Evolutionary conservation across 345 rosid species (phyloP).

Genomic region (Pistacia vera): DNA sequence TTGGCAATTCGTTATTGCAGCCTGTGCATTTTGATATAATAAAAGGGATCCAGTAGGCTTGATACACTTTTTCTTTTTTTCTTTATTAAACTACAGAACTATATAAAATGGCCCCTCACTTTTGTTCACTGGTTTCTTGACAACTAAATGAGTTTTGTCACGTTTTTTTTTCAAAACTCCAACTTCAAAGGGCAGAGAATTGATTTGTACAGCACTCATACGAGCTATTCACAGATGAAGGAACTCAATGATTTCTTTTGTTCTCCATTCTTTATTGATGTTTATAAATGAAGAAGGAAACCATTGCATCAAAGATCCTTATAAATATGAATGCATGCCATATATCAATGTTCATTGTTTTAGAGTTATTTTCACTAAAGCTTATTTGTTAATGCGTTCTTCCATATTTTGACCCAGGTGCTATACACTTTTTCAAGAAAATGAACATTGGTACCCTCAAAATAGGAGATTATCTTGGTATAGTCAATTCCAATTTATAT

Average conservation of each 20-base stretch:
- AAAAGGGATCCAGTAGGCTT: background rate
- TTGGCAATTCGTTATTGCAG: background rate
- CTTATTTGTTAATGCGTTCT: constrained; percentile 14
- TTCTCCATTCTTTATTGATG: background rate
- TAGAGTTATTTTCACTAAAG: background rate
- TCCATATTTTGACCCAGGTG: constrained; percentile 47
- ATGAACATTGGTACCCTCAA: constrained; percentile 64
- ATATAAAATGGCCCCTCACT: background rate
- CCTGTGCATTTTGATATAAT: background rate
- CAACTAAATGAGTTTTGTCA: background rate
- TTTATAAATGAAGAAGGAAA: background rate
- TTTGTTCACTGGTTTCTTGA: background rate
- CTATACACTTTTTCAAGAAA: constrained; percentile 68
- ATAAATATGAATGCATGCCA: background rate
- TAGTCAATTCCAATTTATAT: constrained; percentile 5
- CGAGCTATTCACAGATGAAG: background rate
- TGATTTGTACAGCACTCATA: background rate
- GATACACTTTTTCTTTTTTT: background rate
- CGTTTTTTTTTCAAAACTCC: background rate
- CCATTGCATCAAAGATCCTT: background rate
- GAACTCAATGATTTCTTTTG: background rate
- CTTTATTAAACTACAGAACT: background rate
- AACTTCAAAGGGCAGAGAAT: background rate
- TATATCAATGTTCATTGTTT: background rate
- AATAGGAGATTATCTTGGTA: constrained; percentile 88